Evolutionary conservation across 1,284 basidiomycete genomes (phyloP).

Genomic region (Exsudoporus floridanus): DNA sequence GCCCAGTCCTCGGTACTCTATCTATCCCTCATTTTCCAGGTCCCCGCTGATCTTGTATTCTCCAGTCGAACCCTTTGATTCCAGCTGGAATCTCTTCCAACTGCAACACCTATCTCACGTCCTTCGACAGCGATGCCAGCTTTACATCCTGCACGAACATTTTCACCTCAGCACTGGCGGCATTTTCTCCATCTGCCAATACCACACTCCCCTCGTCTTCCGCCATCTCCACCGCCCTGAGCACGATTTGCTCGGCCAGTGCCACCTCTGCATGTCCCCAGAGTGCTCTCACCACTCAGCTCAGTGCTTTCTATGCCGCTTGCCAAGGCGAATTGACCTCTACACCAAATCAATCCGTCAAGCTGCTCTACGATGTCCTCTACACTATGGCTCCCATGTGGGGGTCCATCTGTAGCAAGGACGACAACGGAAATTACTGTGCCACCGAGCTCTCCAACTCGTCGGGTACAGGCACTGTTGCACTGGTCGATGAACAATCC

Average conservation of each 20-base stretch:
- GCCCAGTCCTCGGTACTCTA: slow-evolving; percentile 24
- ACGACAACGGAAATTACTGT: slow-evolving; percentile 70
- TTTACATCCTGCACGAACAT: slow-evolving; percentile 64
- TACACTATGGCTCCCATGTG: slow-evolving; percentile 69
- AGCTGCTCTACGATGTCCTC: slow-evolving; percentile 73
- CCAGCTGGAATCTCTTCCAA: slow-evolving; percentile 58
- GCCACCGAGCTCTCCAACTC: slow-evolving; percentile 41
- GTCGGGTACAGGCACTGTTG: slow-evolving; percentile 18
- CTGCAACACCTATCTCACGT: slow-evolving; percentile 62
- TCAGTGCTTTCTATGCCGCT: slow-evolving; percentile 66
- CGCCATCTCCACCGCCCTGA: slow-evolving; percentile 53
- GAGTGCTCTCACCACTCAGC: slow-evolving; percentile 54
- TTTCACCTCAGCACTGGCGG: slow-evolving; percentile 60
- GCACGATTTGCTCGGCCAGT: slow-evolving; percentile 53
- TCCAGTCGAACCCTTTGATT: slow-evolving; percentile 50
- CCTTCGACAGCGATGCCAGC: slow-evolving; percentile 59
- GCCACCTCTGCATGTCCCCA: slow-evolving; percentile 54
- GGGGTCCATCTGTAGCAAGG: slow-evolving; percentile 71
- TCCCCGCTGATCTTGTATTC: slow-evolving; percentile 11
- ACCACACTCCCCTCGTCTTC: slow-evolving; percentile 43
- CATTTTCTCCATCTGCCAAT: slow-evolving; percentile 54
- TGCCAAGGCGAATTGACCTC: slow-evolving; percentile 71
- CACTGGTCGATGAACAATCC: slow-evolving; percentile 20
- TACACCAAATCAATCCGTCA: slow-evolving; percentile 48
- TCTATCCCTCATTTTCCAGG: not conserved